Base-by-base conservation (phyloP, 495 filamentous ascomycete genomes). In the Alectoria sarmentosa region DNA sequence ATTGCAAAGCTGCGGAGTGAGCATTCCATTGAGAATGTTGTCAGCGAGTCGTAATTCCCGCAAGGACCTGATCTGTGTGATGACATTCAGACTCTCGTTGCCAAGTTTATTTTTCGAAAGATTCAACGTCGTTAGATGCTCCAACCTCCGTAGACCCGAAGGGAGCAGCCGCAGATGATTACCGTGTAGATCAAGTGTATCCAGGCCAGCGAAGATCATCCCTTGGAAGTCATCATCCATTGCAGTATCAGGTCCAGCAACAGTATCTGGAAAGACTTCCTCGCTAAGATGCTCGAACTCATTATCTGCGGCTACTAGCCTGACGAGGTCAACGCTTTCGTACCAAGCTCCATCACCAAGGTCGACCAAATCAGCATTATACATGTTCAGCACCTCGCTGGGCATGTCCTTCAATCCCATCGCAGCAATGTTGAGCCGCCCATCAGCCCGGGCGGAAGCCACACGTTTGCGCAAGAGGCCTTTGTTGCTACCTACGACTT, bases 291-390 rank as follows among this genome's bases (percentile, higher is more conserved):
- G 76, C 69, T 88, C 83, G 62, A 99, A 71, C 71, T 97, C 91
- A 72, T 99, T 98, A 72, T 97, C 92, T 17, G 94, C 92, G 39
- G 89, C 92, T 67, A 92, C 85, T 58, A 99, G 84, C 62, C 88
- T 86, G 13, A 87, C 86, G n/a, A 99, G 78, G 72, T 98, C 95
- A 19, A 99, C 92, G 61, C 88, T 88, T 75, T 98, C 93, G 37
- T 91, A 92, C 94, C 94, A 98, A 52, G 88, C 82, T 26, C 83
- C 78, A 38, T 78, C 83, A 41, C 77, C 64, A n/a, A 76, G 68
- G 57, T 79, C 79, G 30, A 71, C 62, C 2, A 76, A 71, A 64
- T 88, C 87, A 44, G 81, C 80, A 55, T 84, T 82, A 71, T 97
- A 98, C 94, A 99, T 98, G 26, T 85, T 84, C 77, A 96, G 75